Conservation (phyloP, 1,284 basidiomycete species). For the Rhodotorula mucilaginosa region DNA sequence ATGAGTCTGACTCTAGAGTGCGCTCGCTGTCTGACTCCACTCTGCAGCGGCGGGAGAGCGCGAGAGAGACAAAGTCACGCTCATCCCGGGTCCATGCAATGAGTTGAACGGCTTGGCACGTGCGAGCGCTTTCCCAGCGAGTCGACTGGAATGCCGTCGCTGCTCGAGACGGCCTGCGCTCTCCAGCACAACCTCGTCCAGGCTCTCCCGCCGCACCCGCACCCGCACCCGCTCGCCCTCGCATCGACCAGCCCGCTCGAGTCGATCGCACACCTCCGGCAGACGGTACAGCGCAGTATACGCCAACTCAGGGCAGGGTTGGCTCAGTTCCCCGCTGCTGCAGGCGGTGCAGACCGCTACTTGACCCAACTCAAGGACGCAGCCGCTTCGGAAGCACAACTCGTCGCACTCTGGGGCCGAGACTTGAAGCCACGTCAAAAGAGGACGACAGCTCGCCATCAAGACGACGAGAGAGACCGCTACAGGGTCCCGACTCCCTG, state of each 20-base stretch:
- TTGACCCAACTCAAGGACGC: constrained; percentile 21
- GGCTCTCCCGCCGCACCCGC: neutral
- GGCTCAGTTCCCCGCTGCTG: neutral
- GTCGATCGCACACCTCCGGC: neutral
- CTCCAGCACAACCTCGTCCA: neutral
- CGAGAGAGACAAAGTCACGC: too few relatives aligned
- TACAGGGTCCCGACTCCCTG: neutral
- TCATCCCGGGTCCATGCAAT: too few relatives aligned
- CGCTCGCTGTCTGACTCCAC: too few relatives aligned
- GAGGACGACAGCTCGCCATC: too few relatives aligned
- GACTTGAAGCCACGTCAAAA: neutral
- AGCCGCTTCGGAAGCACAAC: neutral
- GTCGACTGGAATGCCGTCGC: neutral
- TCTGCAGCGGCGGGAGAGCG: too few relatives aligned
- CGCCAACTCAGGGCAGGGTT: too few relatives aligned
- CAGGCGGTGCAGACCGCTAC: constrained; percentile 12
- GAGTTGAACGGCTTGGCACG: too few relatives aligned
- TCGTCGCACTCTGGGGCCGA: neutral
- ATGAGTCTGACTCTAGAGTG: neutral
- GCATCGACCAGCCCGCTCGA: neutral
- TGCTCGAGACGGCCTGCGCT: neutral
- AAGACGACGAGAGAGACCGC: neutral
- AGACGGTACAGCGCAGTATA: neutral
- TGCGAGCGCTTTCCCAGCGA: too few relatives aligned
- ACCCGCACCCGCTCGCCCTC: neutral